Evolutionary conservation across 164 flowering plant genomes (phyloP).

Genomic region (Piper longum): DNA sequence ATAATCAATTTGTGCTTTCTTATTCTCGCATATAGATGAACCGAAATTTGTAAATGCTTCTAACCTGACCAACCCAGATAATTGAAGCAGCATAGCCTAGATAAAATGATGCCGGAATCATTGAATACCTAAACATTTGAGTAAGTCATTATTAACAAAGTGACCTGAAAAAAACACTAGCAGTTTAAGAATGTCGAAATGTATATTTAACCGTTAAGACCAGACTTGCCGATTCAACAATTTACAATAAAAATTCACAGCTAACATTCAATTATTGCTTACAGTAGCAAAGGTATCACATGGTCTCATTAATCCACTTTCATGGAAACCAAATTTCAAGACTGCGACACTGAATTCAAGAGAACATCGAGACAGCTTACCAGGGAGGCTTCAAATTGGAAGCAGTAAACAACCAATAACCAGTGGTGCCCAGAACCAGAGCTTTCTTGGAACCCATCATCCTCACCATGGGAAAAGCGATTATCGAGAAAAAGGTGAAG

Average conservation of each 20-base stretch:
- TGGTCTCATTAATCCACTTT: too few relatives aligned
- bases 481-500: conserved; percentile 59
- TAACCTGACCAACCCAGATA: conserved; percentile 95
- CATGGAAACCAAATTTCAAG: too few relatives aligned
- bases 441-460: conserved; percentile 67
- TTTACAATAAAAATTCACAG: too few relatives aligned
- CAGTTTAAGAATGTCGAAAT: too few relatives aligned
- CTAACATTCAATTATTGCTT: too few relatives aligned
- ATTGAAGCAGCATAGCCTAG: conserved; percentile 89
- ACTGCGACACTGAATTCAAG: too few relatives aligned
- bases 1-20: not conserved
- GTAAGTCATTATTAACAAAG: too few relatives aligned
- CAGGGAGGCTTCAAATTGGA: conserved; percentile 75
- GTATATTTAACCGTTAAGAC: too few relatives aligned
- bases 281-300: too few relatives aligned
- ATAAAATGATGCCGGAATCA: conserved; percentile 85
- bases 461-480: conserved; percentile 71
- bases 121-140: conserved; percentile 47
- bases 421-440: conserved; percentile 73
- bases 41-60: not conserved
- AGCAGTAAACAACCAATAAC: conserved; percentile 87
- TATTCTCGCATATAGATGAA: not conserved
- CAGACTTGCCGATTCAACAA: too few relatives aligned
- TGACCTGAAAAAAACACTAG: too few relatives aligned
- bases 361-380: conserved; percentile 19